phyloP scores from a whole-genome alignment of 257 asterid species.

The Salvia splendens region DNA sequence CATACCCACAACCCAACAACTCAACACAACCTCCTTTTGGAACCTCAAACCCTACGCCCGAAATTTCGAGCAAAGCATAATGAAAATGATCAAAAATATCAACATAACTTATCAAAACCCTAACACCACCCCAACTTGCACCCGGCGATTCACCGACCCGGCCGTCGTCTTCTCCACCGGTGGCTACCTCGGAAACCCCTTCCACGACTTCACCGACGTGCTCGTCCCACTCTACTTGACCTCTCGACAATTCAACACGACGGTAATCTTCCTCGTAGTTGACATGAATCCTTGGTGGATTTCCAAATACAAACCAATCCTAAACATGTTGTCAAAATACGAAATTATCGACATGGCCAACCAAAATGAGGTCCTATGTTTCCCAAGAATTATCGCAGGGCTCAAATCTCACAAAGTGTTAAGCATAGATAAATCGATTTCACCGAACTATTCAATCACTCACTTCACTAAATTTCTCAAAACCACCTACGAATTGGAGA shows the following conservation, averaged over 20 bases:
- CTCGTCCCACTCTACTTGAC: constrained; percentile 55
- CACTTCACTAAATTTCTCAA: constrained; percentile 47
- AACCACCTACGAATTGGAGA: constrained; percentile 39
- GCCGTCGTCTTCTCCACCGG: constrained; percentile 56
- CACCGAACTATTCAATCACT: constrained; percentile 32
- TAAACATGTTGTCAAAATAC: constrained; percentile 43
- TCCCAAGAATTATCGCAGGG: constrained; percentile 49
- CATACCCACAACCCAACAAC: constrained; percentile 31
- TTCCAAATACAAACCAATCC: constrained; percentile 35
- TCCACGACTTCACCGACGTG: constrained; percentile 64
- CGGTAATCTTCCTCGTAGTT: constrained; percentile 41
- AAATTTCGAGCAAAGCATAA: not conserved
- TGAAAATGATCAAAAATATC: not conserved
- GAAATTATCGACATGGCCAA: constrained; percentile 44
- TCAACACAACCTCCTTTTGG: not conserved
- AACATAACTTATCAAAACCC: not conserved
- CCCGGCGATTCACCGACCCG: constrained; percentile 34
- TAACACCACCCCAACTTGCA: constrained; percentile 41
- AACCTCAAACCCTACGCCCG: constrained; percentile 53
- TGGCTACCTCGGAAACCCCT: constrained; percentile 55
- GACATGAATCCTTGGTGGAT: constrained; percentile 44
- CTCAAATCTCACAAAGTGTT: constrained; percentile 45
- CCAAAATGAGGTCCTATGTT: constrained; percentile 47
- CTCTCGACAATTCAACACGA: constrained; percentile 39
- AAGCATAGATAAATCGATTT: constrained; percentile 32